Conservation (phyloP, 352 stramenopile genomes). For the Globisporangium sylvaticum region DNA sequence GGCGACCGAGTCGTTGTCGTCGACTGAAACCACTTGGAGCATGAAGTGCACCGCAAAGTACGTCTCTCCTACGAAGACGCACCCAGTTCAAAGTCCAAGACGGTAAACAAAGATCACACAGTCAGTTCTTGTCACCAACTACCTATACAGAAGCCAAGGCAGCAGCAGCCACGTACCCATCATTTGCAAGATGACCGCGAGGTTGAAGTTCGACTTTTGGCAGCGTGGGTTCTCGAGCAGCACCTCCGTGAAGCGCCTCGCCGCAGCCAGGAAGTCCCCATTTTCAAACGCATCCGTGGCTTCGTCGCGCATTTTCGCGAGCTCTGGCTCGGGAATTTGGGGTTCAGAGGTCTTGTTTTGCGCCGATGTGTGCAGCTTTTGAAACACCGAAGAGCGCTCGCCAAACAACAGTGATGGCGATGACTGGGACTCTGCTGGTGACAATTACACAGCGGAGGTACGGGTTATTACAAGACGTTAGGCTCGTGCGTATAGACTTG, state of each 20-base stretch:
- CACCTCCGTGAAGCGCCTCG: slow-evolving; percentile 43
- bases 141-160: not conserved
- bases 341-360: not conserved
- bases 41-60: slow-evolving; percentile 67
- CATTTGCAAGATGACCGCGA: slow-evolving; percentile 69
- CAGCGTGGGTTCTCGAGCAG: slow-evolving; percentile 45
- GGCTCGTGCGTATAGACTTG: not conserved
- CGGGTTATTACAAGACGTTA: not conserved
- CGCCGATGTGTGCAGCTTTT: not conserved
- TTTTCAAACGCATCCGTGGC: slow-evolving; percentile 45
- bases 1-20: slow-evolving; percentile 70
- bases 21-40: slow-evolving; percentile 57
- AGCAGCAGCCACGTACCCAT: slow-evolving; percentile 29
- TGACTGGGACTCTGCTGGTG: not conserved
- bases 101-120: not conserved
- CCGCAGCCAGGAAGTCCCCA: slow-evolving; percentile 45
- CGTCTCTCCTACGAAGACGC: slow-evolving; percentile 36
- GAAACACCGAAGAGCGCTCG: not conserved
- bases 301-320: slow-evolving; percentile 43
- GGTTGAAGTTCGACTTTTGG: slow-evolving; percentile 71
- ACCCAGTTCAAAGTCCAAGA: not conserved
- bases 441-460: not conserved
- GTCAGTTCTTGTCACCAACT: not conserved
- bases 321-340: not conserved
- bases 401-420: not conserved